Evolutionary conservation across 225 moss, liverwort and hornwort species (phyloP), one percentile per base, ranked within the genome.

Genomic region (Pleurozium schreberi): DNA sequence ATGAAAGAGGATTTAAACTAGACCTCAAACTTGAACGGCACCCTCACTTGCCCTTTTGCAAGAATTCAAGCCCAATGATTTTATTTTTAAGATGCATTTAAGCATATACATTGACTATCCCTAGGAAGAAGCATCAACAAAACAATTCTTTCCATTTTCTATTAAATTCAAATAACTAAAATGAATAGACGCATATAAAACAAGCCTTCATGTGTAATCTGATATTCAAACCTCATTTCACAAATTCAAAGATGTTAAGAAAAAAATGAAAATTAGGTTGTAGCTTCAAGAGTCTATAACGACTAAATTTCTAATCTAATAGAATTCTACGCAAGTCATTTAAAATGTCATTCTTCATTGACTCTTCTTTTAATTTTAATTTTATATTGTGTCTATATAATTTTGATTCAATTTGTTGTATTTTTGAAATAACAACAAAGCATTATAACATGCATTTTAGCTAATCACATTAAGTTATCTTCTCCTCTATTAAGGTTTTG

Each of bases 101-200:
- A 52, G 21, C 50, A 33, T 8, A 12, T 1, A 75, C 5, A 34
- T 21, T 75, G 12, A 0, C 0, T 21, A 2, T 34, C 13, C 3
- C 0, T 12, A 21, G 5, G 2, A 8, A 49, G 50, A 34, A 75
- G 13, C 33, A 34, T 73, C 13, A 75, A 75, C 1, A 34, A 75
- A 34, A 12, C 21, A 0, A 50, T 3, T 14, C 5, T 52, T 75
- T 34, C 0, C 0, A 34, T 52, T 50, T 50, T 75, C n/a, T 34
- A 52, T 75, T 22, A 12, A 31, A 34, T 0, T 31, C 5, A 50
- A 75, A 47, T 20, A 50, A 34, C 3, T 12, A 8, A 33, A 49
- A 50, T 33, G 12, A n/a, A n/a, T n/a, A n/a, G n/a, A n/a, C n/a
- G n/a, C n/a, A n/a, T n/a, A n/a, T n/a, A n/a, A n/a, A n/a, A n/a